Base-by-base conservation (phyloP, 768 basidiomycete species). In the Trametes maxima region DNA sequence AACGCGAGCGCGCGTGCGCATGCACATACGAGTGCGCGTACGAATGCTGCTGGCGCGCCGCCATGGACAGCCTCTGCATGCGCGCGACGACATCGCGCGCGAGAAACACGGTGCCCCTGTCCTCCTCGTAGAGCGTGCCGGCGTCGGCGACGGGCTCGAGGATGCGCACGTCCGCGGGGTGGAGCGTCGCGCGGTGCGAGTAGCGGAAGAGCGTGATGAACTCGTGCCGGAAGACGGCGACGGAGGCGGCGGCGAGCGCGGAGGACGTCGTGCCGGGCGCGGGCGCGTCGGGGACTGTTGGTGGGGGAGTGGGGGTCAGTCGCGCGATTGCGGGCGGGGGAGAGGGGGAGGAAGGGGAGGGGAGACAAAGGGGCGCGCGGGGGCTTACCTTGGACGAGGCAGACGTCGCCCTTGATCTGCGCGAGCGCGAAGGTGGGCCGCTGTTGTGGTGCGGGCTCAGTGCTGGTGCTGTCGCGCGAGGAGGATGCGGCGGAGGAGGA, bases 201-300 rank as follows among this genome's bases (percentile, higher is more conserved):
- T 71, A 76, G 52, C 75, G 74, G 71, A 76, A 76, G 64, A 73
- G 73, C 55, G 72, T 76, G 70, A 73, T 74, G 70, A 76, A 76
- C 54, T 76, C 75, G 71, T 76, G 75, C 24, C 72, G 69, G 64
- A 75, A 76, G 59, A 76, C 68, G 43, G 64, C 59, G 22, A 72
- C 71, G 68, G 74, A 73, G 24, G 73, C 64, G 40, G 62, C 66
- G 62, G 65, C 62, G 52, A 74, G 71, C n/a, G 73, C 70, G 42
- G 73, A 73, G 19, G 69, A 60, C 33, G 67, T 60, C 35, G 59
- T 62, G 40, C 65, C 65, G 24, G 25, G 65, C 36, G 59, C 51
- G 53, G 55, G 43, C 24, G 54, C 39, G 56, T 57, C 51, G 33
- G 60, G 57, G 43, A 64, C 62, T 64, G 58, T 17, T n/a, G n/a